Evolutionary conservation across 306 rosid species (phyloP), one percentile per base, ranked within the genome.

Genomic region (Casuarina glauca): DNA sequence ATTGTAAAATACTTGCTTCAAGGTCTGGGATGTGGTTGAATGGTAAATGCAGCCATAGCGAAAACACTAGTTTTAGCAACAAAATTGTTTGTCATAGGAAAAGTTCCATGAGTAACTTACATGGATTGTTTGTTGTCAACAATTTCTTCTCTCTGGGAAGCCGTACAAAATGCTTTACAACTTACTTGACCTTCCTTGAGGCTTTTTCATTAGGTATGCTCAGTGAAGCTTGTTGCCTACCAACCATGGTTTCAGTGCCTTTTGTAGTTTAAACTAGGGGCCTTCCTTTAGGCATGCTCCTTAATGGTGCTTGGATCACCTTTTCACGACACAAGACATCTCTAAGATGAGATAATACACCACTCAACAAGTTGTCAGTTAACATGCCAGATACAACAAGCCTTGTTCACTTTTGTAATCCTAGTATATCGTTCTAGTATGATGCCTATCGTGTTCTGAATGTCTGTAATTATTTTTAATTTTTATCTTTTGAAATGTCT

Each of bases 401-500:
- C 70, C 45, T 1, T 5, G 3, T 17, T 39, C 19, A 6, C 48
- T 41, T 38, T 57, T 41, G 48, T 16, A 16, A 7, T 66, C 46
- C 6, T 42, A 3, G 1, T 41, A 64, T 15, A 60, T 60, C 39
- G 3, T 60, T 12, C 36, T 15, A 7, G 2, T 16, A 17, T 66
- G 13, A 66, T 66, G 36, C 41, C 42, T 66, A 12, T 52, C 6
- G 38, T 69, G 41, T 48, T 70, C 39, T 8, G 20, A 17, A 61
- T 61, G 46, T 35, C 63, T n/a, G 42, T 49, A 17, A 10, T 5
- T 46, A 44, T 69, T 19, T 83, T 52, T 48, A 26, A 26, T 26
- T 26, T 26, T 26, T 26, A 26, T 26, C 32, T 26, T 26, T 26
- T 26, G 32, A 26, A 26, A 26, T 85, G 72, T 72, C 77, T 81